Percentiles rank a stretch among this genome's conserved stretches.
Conservation (phyloP, 495 filamentous ascomycete genomes). For the Tuber umbilicatum region DNA sequence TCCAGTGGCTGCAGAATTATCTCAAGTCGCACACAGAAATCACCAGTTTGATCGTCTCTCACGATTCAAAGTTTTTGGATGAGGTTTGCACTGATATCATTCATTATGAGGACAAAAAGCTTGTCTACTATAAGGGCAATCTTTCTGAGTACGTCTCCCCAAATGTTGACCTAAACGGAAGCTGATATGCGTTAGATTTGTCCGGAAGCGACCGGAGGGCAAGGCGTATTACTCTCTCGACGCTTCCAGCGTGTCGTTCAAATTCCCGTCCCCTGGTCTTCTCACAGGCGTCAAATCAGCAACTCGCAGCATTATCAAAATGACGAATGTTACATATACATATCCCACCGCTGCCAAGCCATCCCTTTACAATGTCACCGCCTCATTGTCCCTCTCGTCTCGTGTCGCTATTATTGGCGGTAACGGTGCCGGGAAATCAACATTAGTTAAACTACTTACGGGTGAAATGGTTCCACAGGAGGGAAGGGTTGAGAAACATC, state of each 20-base stretch:
- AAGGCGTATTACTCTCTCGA: slow-evolving; percentile 98
- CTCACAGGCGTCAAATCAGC: slow-evolving; percentile 89
- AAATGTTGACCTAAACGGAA: slow-evolving; percentile 11
- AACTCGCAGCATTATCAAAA: slow-evolving; percentile 89
- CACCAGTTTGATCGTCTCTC: slow-evolving; percentile 92
- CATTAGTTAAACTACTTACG: slow-evolving; percentile 95
- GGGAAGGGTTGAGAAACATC: slow-evolving; percentile 95
- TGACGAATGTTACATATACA: slow-evolving; percentile 82
- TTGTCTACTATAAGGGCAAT: slow-evolving; percentile 90
- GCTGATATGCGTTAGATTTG: slow-evolving; percentile 52
- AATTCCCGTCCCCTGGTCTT: slow-evolving; percentile 93
- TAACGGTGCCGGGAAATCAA: slow-evolving; percentile 98
- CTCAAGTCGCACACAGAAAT: slow-evolving; percentile 93
- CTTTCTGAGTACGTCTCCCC: slow-evolving; percentile 56
- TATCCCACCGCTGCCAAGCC: slow-evolving; percentile 83
- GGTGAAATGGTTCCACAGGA: slow-evolving; percentile 81
- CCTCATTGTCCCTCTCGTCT: slow-evolving; percentile 79
- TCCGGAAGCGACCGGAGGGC: slow-evolving; percentile 86
- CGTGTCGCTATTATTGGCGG: slow-evolving; percentile 92
- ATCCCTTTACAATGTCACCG: slow-evolving; percentile 77
- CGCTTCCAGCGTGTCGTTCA: slow-evolving; percentile 84
- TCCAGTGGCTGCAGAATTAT: slow-evolving; percentile 92
- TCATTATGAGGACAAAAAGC: slow-evolving; percentile 97
- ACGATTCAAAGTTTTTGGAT: slow-evolving; percentile 97
- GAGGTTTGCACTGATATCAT: slow-evolving; percentile 98